Percentiles rank a stretch among this genome's conserved stretches.
Evolutionary conservation across 768 basidiomycete genomes (phyloP).

Genomic region (Cystofilobasidium capitatum): DNA sequence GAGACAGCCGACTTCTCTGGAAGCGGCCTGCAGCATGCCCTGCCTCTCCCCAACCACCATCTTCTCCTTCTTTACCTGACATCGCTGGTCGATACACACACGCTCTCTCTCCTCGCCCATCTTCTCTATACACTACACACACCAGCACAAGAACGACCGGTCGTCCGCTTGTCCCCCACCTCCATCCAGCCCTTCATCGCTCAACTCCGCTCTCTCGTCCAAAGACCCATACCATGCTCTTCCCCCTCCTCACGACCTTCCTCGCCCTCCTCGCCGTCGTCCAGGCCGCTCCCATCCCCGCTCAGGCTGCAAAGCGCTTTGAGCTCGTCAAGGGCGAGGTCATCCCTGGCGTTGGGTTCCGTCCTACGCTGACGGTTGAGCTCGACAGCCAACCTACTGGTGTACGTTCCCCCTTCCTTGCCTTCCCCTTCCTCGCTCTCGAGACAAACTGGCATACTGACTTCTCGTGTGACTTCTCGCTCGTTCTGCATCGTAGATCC

Average conservation of each 20-base stretch:
- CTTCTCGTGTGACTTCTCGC: background rate
- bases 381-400: background rate
- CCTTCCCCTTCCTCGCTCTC: background rate
- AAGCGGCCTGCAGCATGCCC: too few species aligned
- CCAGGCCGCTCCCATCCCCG: background rate
- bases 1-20: too few species aligned
- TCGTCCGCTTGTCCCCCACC: too few species aligned
- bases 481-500: background rate
- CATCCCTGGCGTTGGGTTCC: background rate
- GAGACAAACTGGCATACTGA: background rate
- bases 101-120: background rate
- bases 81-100: background rate
- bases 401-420: background rate
- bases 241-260: background rate
- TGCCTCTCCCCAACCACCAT: background rate
- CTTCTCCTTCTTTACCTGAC: background rate
- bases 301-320: background rate
- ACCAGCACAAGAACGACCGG: too few species aligned
- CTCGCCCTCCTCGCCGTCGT: background rate
- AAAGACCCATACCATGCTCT: background rate
- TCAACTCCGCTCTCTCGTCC: background rate
- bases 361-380: background rate
- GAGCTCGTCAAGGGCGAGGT: background rate
- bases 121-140: background rate
- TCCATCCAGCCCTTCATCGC: background rate